Evolutionary conservation across 805 yeast genomes (phyloP).

Genomic region (Ogataea methylovora): DNA sequence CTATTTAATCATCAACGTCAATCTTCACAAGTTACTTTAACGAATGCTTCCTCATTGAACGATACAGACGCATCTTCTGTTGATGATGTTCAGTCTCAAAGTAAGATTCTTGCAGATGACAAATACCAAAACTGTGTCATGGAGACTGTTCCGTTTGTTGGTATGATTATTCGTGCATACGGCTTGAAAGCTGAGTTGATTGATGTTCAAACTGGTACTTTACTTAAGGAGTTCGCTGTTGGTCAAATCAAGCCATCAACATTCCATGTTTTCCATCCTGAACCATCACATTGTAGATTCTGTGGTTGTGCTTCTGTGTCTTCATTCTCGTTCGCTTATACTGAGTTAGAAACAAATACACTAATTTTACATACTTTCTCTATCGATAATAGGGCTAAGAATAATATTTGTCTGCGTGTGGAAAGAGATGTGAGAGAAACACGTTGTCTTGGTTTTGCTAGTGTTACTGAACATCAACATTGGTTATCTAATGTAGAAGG

Average conservation of each 20-base stretch:
- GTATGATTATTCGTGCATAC: constrained; percentile 60
- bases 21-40: constrained; percentile 7
- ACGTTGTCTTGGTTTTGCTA: constrained; percentile 79
- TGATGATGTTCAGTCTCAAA: background rate
- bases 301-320: constrained; percentile 84
- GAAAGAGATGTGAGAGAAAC: constrained; percentile 92
- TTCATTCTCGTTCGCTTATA: constrained; percentile 66
- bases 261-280: constrained; percentile 68
- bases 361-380: constrained; percentile 68
- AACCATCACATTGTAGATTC: constrained; percentile 82
- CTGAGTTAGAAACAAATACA: constrained; percentile 46
- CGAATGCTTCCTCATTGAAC: constrained; percentile 1
- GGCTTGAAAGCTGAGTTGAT: constrained; percentile 54
- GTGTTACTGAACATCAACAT: constrained; percentile 61
- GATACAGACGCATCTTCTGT: background rate
- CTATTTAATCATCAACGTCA: constrained; percentile 6
- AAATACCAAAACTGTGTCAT: constrained; percentile 25
- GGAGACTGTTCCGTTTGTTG: constrained; percentile 60
- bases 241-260: constrained; percentile 55
- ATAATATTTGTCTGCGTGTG: constrained; percentile 75
- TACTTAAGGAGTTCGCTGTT: constrained; percentile 53
- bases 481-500: constrained; percentile 62
- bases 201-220: constrained; percentile 73
- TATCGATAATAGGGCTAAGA: constrained; percentile 68
- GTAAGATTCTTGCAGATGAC: no score